Base-by-base conservation (phyloP, 140 eudicot genomes). In the Flaveria floridana region DNA sequence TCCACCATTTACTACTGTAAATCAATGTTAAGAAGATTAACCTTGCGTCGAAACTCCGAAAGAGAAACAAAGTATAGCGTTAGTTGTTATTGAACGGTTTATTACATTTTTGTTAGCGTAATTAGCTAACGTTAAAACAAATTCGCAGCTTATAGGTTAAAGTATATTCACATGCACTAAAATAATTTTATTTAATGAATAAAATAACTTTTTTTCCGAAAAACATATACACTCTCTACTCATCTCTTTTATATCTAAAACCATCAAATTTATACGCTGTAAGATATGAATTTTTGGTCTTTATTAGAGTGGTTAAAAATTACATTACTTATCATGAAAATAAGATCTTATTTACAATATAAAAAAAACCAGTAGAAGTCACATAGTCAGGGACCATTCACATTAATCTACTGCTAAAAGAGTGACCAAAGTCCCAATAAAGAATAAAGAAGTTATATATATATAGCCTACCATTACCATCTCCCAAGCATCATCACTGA, bases 341-440 rank as follows among this genome's bases (percentile, higher is more conserved):
- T 23, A 23, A 23, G 25, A 23, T 23, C 25, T 23, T 23, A 23
- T 23, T 23, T 23, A 23, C 25, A 23, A 23, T 23, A 34, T 34
- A 34, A 34, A 34, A 34, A 4, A 5, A 5, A 34, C 41, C 41
- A 34, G 8, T 30, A 30, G 37, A 30, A 30, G 37, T 30, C 37
- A 30, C 37, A 23, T 34, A 63, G 15, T 7, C 2, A 51, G 78
- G 83, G 81, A 61, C 87, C 82, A 70, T 37, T 71, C 76, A 55
- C 34, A 71, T 39, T 80, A 66, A 83, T 82, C 81, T 76, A 74
- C 80, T 76, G 78, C 80, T 79, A 84, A 85, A 87, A 61, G 85
- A 82, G 80, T 68, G 82, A 80, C 66, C 67, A 73, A 62, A 74
- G 30, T 73, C 74, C 77, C 84, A 85, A 76, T 85, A 89, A 87